Percentiles rank a stretch among this genome's conserved stretches.
These are phyloP conservation scores for Talaromyces marneffei DNA, from an alignment of 2,329 filamentous ascomycete species.

Conservation along the genomic window DNA sequence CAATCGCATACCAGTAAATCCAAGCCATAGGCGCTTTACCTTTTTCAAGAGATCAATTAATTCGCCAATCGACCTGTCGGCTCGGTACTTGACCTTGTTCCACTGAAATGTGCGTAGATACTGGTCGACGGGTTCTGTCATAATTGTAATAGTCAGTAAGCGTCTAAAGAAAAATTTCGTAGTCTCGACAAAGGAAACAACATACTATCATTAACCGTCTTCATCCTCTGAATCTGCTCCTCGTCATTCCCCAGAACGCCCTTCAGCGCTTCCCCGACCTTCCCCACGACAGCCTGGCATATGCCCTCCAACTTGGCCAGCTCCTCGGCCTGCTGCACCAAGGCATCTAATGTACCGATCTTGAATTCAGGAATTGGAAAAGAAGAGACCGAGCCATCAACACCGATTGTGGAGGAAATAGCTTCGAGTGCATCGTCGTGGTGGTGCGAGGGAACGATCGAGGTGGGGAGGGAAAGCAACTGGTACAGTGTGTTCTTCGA, in stretches of 20 bases:
- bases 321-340: constrained; percentile 95
- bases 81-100: constrained; percentile 97
- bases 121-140: constrained; percentile 83
- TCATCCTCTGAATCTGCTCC: constrained; percentile 75
- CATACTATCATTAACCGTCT: constrained; percentile 90
- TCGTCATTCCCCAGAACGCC: constrained; percentile 79
- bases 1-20: neutral
- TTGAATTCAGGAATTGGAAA: constrained; percentile 93
- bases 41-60: constrained; percentile 84
- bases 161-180: neutral
- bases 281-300: constrained; percentile 76
- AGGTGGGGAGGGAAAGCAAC: constrained; percentile 82
- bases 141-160: neutral
- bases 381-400: constrained; percentile 67
- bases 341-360: constrained; percentile 89
- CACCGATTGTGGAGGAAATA: constrained; percentile 63
- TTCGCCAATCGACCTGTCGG: constrained; percentile 82
- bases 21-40: constrained; percentile 41
- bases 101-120: constrained; percentile 85
- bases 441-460: constrained; percentile 75
- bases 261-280: constrained; percentile 80
- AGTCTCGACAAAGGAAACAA: neutral
- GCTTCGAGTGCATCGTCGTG: constrained; percentile 74
- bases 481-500: constrained; percentile 61
- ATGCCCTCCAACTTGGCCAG: constrained; percentile 76